A percentile compares a stretch with the other conserved stretches of the same genome.
phyloP scores from a whole-genome alignment of 305 asterid genomes.

The Euphrasia arctica region DNA sequence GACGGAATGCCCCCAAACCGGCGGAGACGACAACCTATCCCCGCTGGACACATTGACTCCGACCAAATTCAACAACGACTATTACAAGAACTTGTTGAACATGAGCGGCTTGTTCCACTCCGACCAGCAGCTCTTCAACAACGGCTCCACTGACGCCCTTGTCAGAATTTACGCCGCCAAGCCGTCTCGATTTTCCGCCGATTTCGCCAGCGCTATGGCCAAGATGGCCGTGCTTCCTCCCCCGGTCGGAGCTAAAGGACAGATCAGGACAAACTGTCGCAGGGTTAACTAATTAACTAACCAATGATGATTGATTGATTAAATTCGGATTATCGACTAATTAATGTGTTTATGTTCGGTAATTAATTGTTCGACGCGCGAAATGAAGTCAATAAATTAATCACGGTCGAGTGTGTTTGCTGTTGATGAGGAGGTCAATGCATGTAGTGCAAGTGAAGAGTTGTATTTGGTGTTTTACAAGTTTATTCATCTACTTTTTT shows the following conservation, averaged over 20 bases:
- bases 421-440: too few relatives aligned
- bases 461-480: too few relatives aligned
- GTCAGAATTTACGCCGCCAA: conserved; percentile 42
- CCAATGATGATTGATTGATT: too few relatives aligned
- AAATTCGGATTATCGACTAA: too few relatives aligned
- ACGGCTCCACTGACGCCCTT: conserved; percentile 47
- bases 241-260: conserved; percentile 52
- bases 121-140: conserved; percentile 58
- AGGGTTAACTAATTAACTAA: conserved; percentile 33
- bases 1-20: conserved; percentile 46
- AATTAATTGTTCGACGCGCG: too few relatives aligned
- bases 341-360: too few relatives aligned
- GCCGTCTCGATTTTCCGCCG: conserved; percentile 35
- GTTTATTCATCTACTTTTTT: too few relatives aligned
- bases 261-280: conserved; percentile 62
- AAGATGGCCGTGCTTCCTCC: conserved; percentile 72
- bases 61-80: conserved; percentile 40
- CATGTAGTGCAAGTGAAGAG: too few relatives aligned
- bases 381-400: too few relatives aligned
- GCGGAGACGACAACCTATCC: conserved; percentile 45
- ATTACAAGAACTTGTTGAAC: conserved; percentile 38
- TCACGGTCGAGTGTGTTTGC: too few relatives aligned
- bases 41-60: conserved; percentile 47
- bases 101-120: conserved; percentile 61
- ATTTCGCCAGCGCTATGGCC: conserved; percentile 65